Evolutionary conservation across 805 yeast genomes (phyloP), one percentile per base, ranked within the genome.

Genomic region (Sugiyamaella floridensis): DNA sequence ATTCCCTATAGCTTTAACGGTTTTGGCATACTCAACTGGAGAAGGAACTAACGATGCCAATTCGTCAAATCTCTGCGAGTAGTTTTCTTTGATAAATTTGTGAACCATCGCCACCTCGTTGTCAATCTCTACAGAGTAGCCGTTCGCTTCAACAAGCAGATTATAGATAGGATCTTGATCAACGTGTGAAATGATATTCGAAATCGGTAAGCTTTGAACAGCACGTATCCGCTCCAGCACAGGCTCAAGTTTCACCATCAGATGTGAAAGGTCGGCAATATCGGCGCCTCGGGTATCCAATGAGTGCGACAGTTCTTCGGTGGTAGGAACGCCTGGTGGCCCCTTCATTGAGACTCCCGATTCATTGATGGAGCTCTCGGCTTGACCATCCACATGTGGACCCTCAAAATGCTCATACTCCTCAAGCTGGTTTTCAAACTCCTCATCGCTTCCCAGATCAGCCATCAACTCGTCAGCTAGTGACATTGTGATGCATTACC

Each of bases 31-130:
- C 52, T 82, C 83, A 0, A 78, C 63, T 0, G 92, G 82, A 54
- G 79, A 78, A 10, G 80, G 71, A 1, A 87, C 74, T 40, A 89
- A 68, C 0, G 82, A 70, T 20, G 77, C 85, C 48, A 89, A 69
- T 60, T 89, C 96, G 0, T 86, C 82, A 67, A 88, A 89, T 15
- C 83, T 77, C 2, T 76, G 73, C 9, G 73, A 68, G 61, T 88
- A 89, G 22, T 75, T 73, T 0, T 74, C 63, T 47, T 74, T 77
- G 40, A 85, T 67, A 49, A 77, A 77, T 5, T 73, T 65, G 54
- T 79, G 79, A 9, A 85, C 61, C 2, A 71, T 54, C 0, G 67
- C 57, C 4, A 85, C 79, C 56, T 86, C 92, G 12, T 71, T 70
- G 45, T 76, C 75, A 2, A 86, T 73, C 6, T 79, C 75, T 10